Conservation (phyloP, 495 filamentous ascomycete genomes). For the Penicillium riverlandense region DNA sequence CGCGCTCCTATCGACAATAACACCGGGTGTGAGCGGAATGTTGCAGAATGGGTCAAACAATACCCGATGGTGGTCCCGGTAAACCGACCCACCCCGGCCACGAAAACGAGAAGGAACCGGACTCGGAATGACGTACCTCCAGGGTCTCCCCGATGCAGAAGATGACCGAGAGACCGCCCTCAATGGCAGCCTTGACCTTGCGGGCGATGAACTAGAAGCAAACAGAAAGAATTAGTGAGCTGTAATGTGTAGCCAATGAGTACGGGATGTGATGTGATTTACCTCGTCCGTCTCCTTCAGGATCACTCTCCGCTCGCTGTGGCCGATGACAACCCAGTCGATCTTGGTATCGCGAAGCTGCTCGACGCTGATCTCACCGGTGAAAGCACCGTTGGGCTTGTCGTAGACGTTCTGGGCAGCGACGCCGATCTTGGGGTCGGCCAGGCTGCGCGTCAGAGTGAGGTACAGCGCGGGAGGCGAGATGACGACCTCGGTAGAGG, state of each 20-base stretch:
- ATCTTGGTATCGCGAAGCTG: slow-evolving; percentile 85
- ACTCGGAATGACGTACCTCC: slow-evolving; percentile 44
- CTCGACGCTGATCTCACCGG: slow-evolving; percentile 86
- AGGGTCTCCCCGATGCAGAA: slow-evolving; percentile 94
- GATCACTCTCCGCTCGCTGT: slow-evolving; percentile 86
- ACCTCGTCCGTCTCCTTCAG: slow-evolving; percentile 73
- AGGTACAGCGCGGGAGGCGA: slow-evolving; percentile 88
- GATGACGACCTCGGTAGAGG: slow-evolving; percentile 73
- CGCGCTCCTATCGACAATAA: slow-evolving; percentile 56
- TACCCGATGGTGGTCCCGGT: slow-evolving; percentile 10
- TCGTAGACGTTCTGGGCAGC: slow-evolving; percentile 94
- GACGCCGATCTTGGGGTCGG: slow-evolving; percentile 64
- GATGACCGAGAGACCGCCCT: slow-evolving; percentile 82
- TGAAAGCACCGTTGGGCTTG: slow-evolving; percentile 95
- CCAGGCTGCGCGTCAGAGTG: slow-evolving; percentile 68
- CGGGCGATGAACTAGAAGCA: slow-evolving; percentile 63
- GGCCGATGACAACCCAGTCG: slow-evolving; percentile 84
- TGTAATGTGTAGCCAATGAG: background rate
- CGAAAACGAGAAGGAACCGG: slow-evolving; percentile 16
- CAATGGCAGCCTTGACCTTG: slow-evolving; percentile 87
- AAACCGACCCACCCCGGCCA: slow-evolving; percentile 18
- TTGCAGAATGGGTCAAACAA: slow-evolving; percentile 2
- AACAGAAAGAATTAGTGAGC: background rate
- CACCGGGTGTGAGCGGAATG: slow-evolving; percentile 20
- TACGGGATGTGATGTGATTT: background rate